Evolutionary conservation across 176 grass and related monocot genomes (phyloP).

Genomic region (Poa annua): DNA sequence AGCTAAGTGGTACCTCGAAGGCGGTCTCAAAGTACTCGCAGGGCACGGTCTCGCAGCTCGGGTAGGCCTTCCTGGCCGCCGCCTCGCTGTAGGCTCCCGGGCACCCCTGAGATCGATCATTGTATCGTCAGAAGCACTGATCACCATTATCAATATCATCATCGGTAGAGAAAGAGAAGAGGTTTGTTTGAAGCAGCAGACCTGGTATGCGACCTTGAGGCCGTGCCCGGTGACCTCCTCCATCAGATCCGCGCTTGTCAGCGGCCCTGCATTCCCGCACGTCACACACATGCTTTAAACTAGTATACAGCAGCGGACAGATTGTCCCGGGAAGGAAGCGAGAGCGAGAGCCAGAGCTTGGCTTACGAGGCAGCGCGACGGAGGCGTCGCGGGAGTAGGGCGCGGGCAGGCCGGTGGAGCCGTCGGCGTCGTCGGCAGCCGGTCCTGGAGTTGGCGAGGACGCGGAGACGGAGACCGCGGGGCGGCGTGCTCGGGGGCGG

Average conservation of each 20-base stretch:
- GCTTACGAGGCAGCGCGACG: slow-evolving; percentile 41
- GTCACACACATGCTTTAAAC: no score
- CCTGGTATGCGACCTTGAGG: slow-evolving; percentile 74
- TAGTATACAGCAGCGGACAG: background rate
- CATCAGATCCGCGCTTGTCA: slow-evolving; percentile 56
- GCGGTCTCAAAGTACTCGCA: slow-evolving; percentile 80
- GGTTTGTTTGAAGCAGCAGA: background rate
- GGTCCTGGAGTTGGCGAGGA: background rate
- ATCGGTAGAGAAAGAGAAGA: no score
- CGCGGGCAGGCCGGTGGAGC: background rate
- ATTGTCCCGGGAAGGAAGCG: background rate
- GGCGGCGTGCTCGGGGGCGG: background rate
- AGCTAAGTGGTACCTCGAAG: slow-evolving; percentile 54
- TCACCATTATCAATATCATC: no score
- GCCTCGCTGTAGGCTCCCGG: slow-evolving; percentile 84
- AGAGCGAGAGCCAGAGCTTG: background rate
- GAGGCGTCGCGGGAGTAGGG: slow-evolving; percentile 29
- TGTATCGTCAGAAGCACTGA: background rate
- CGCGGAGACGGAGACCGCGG: background rate
- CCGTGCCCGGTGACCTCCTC: slow-evolving; percentile 41
- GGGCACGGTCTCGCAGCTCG: slow-evolving; percentile 75
- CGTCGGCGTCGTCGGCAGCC: background rate
- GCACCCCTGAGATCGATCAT: slow-evolving; percentile 34
- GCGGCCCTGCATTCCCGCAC: slow-evolving; percentile 45
- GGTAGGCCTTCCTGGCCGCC: slow-evolving; percentile 77